These are phyloP conservation scores for Stenocarpella maydis DNA, from an alignment of 2,329 filamentous ascomycete genomes.

Conservation along the genomic window DNA sequence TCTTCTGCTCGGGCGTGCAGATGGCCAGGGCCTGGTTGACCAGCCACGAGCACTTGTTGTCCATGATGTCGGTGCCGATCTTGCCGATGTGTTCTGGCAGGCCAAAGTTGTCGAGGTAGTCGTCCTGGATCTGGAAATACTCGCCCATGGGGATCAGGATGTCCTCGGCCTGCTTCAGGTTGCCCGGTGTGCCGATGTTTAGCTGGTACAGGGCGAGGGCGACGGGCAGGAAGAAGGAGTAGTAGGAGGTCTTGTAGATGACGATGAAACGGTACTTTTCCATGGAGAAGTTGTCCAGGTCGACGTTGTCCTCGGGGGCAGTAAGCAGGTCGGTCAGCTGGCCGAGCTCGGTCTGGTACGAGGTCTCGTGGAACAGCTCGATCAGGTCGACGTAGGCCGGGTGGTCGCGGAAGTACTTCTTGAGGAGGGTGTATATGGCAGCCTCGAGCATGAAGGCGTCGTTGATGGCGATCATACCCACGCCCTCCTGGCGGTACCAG, in stretches of 20 bases:
- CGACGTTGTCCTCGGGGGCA: conserved; percentile 90
- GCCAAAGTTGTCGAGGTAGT: conserved; percentile 98
- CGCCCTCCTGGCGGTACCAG: conserved; percentile 91
- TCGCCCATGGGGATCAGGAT: conserved; percentile 97
- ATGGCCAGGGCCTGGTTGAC: conserved; percentile 91
- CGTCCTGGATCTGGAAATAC: conserved; percentile 99
- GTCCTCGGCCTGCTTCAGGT: conserved; percentile 86
- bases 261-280: conserved; percentile 98
- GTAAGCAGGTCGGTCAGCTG: conserved; percentile 95
- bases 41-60: conserved; percentile 99
- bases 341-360: conserved; percentile 93
- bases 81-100: conserved; percentile 94
- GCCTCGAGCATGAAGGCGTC: conserved; percentile 96
- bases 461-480: conserved; percentile 98
- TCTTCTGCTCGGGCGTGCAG: conserved; percentile 84
- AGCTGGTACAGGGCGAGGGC: conserved; percentile 88
- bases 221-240: conserved; percentile 98
- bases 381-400: conserved; percentile 88
- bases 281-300: conserved; percentile 94
- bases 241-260: conserved; percentile 99
- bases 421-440: conserved; percentile 88
- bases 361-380: conserved; percentile 95
- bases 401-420: conserved; percentile 91
- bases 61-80: conserved; percentile 98
- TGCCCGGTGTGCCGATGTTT: conserved; percentile 83